These are phyloP conservation scores for Aureobasidium subglaciale DNA, from an alignment of 2,329 filamentous ascomycete species.

Conservation along the genomic window DNA sequence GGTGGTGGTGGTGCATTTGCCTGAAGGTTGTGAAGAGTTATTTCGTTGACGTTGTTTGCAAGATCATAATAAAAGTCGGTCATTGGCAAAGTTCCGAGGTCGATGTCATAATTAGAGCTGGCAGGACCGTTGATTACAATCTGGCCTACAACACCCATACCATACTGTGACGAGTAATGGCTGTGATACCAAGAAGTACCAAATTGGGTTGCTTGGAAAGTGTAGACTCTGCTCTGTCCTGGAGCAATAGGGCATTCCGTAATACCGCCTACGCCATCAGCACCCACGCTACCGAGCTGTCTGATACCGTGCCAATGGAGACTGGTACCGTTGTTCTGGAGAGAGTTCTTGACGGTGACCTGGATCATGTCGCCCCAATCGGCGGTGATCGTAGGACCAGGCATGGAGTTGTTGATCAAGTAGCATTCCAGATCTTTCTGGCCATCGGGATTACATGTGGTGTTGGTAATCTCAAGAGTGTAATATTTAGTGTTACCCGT, in stretches of 20 bases:
- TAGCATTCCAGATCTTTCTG: slow-evolving; percentile 25
- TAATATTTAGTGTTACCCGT: slow-evolving; percentile 33
- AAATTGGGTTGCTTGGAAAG: slow-evolving; percentile 44
- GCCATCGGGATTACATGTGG: slow-evolving; percentile 35
- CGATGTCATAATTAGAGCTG: slow-evolving; percentile 34
- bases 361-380: slow-evolving; percentile 42
- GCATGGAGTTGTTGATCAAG: slow-evolving; percentile 58
- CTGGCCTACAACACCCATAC: slow-evolving; percentile 35
- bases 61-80: slow-evolving; percentile 27
- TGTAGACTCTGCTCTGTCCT: slow-evolving; percentile 47
- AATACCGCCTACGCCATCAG: slow-evolving; percentile 49
- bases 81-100: slow-evolving; percentile 26
- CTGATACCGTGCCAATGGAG: slow-evolving; percentile 57
- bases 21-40: slow-evolving; percentile 27
- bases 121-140: slow-evolving; percentile 38
- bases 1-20: slow-evolving; percentile 25
- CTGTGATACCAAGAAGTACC: slow-evolving; percentile 39
- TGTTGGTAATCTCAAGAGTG: slow-evolving; percentile 27
- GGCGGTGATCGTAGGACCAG: slow-evolving; percentile 54
- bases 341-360: slow-evolving; percentile 48
- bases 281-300: slow-evolving; percentile 47
- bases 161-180: slow-evolving; percentile 38
- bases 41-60: slow-evolving; percentile 24
- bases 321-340: slow-evolving; percentile 49
- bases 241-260: slow-evolving; percentile 44